Evolutionary conservation across 2,329 filamentous ascomycete species (phyloP).

Genomic region (Fusarium papillatum): DNA sequence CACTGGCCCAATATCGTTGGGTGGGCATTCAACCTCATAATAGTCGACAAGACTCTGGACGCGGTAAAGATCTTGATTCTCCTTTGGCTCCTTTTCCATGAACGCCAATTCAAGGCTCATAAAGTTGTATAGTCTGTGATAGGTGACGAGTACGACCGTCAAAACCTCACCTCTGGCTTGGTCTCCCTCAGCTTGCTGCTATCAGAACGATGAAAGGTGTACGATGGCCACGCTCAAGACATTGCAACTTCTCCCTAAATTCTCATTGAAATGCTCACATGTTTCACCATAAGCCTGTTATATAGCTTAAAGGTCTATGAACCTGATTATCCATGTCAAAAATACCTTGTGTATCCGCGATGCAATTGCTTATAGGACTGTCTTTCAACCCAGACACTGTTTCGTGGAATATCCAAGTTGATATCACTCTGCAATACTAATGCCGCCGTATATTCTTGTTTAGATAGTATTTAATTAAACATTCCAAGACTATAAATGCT

Average conservation of each 20-base stretch:
- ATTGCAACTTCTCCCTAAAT: neutral
- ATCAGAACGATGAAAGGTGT: neutral
- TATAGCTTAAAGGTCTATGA: neutral
- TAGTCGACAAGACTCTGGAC: neutral
- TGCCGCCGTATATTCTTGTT: neutral
- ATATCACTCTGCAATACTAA: neutral
- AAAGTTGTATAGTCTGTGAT: neutral
- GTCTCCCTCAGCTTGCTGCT: neutral
- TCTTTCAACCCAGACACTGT: neutral
- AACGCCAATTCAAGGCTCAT: neutral
- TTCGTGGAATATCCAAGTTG: neutral
- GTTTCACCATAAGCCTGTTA: neutral
- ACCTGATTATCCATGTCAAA: neutral
- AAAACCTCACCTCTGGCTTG: neutral
- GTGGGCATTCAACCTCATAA: neutral
- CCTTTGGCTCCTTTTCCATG: neutral
- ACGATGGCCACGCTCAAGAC: neutral
- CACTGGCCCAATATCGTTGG: neutral
- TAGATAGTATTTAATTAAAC: neutral
- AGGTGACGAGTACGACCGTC: neutral
- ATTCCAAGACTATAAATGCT: neutral
- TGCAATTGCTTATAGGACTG: neutral
- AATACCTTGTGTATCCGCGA: neutral
- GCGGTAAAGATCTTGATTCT: neutral
- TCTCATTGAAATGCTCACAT: neutral